These are phyloP conservation scores for Debaryomyces psychrophilus DNA, from an alignment of 1,139 yeast species.

Conservation along the genomic window DNA sequence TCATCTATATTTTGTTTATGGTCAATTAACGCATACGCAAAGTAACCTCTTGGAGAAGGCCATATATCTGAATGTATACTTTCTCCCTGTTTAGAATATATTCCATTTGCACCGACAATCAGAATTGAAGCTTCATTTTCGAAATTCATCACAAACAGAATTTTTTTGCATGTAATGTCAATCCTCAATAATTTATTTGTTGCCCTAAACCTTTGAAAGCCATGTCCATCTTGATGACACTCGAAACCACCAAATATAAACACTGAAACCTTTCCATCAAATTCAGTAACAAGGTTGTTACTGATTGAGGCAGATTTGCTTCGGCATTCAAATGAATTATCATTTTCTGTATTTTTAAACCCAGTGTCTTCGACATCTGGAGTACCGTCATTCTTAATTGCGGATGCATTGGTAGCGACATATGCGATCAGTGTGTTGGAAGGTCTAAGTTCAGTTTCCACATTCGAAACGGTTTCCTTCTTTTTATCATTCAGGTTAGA, in stretches of 20 bases:
- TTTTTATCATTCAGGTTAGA: background rate
- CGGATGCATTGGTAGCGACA: background rate
- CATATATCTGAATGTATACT: conserved; percentile 19
- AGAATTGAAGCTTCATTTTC: conserved; percentile 16
- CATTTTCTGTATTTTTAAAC: background rate
- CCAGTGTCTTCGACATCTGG: background rate
- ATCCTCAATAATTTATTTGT: conserved; percentile 42
- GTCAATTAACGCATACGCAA: conserved; percentile 40
- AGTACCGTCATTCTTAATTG: background rate
- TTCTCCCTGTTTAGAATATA: background rate
- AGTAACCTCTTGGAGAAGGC: conserved; percentile 48
- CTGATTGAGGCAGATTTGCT: background rate
- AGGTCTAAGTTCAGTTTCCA: conserved; percentile 1
- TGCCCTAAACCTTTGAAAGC: conserved; percentile 31
- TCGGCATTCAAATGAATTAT: background rate
- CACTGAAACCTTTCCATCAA: conserved; percentile 23
- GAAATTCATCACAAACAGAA: conserved; percentile 3
- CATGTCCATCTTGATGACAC: conserved; percentile 19
- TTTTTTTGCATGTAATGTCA: conserved; percentile 21
- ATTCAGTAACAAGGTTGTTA: background rate
- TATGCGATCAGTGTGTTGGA: background rate
- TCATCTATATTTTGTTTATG: conserved; percentile 23
- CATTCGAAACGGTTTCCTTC: background rate
- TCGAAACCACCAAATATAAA: conserved; percentile 49
- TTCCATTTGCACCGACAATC: conserved; percentile 7